Base-by-base conservation (phyloP, 305 asterid species). In the Nicotiana rustica region DNA sequence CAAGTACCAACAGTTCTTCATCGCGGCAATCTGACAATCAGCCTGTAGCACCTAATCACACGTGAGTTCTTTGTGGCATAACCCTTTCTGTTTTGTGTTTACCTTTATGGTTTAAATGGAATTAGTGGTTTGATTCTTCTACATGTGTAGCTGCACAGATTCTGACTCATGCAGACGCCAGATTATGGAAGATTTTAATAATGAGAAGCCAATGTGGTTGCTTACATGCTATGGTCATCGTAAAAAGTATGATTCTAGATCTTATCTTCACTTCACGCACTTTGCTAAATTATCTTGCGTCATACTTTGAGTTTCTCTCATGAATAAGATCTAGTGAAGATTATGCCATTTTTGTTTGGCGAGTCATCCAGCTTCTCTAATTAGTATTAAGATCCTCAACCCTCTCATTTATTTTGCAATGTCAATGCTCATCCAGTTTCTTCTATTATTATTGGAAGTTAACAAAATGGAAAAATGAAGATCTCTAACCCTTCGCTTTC, bases 221-320 rank as follows among this genome's bases (percentile, higher is more conserved):
- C 97, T 96, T 85, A 94, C 97, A 44, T 92, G 99, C 86, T 96
- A 94, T 89, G 94, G 95, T 85, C 99, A 96, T 85, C 62, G 52
- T 60, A 88, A 86, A 84, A 78, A 89, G 99, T 94, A 93, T 84
- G 97, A 83, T 56, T 57, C n/a, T 19, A 25, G 80, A 52, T 52
- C 65, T 52, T 52, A 15, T 15, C 65, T 75, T 15, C 56, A 17
- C 29, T 17, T 52, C n/a, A 55, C 47, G 3, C 31, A 15, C 17
- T 55, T 73, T 13, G 1, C 21, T 73, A 49, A 21, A 49, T 73
- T 19, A 14, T 41, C 44, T 73, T 73, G 44, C 5, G 4, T 73
- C 64, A 25, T 4, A 49, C 41, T 73, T 52, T 55, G 29, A 75
- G 66, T 55, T 55, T 76, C 80, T 55, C 31, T 55, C 80, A 29